These are phyloP conservation scores for Dryadomyces quercus-mongolicae DNA, from an alignment of 2,329 filamentous ascomycete genomes.

Conservation along the genomic window DNA sequence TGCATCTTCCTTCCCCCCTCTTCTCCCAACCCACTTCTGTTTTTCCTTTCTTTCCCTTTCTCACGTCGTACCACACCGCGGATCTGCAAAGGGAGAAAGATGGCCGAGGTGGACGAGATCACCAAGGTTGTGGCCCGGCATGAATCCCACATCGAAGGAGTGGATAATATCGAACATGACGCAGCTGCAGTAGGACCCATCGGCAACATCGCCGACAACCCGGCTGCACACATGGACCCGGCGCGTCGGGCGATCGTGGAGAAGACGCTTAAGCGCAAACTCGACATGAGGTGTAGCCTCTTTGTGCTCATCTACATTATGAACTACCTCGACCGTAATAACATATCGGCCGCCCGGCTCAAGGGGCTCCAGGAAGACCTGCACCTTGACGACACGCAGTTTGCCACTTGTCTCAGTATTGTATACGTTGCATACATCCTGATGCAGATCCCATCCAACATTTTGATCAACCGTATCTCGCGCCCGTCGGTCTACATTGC, in stretches of 20 bases:
- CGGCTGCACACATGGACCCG: neutral
- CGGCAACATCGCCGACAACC: neutral
- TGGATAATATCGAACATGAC: neutral
- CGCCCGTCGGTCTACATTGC: slow-evolving; percentile 4
- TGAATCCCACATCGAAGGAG: neutral
- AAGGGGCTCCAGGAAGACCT: slow-evolving; percentile 12
- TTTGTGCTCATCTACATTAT: slow-evolving; percentile 10
- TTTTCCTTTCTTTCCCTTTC: too few relatives aligned
- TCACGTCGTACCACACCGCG: too few relatives aligned
- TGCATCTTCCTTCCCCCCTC: too few relatives aligned
- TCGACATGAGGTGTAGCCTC: slow-evolving; percentile 31
- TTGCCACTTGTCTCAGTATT: slow-evolving; percentile 3
- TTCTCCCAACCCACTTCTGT: too few relatives aligned
- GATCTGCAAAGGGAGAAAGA: neutral
- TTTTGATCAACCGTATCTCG: neutral
- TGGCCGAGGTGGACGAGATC: neutral
- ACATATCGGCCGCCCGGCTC: slow-evolving; percentile 21
- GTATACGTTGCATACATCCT: slow-evolving; percentile 5
- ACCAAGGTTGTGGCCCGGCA: neutral
- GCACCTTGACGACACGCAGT: slow-evolving; percentile 3
- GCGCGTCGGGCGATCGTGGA: slow-evolving; percentile 25
- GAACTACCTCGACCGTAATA: slow-evolving; percentile 15
- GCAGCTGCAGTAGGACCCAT: neutral
- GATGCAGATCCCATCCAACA: slow-evolving; percentile 4
- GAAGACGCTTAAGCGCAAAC: slow-evolving; percentile 43